Evolutionary conservation across 2,329 filamentous ascomycete genomes (phyloP), one percentile per base, ranked within the genome.

Genomic region (Mycocentrospora acerina): DNA sequence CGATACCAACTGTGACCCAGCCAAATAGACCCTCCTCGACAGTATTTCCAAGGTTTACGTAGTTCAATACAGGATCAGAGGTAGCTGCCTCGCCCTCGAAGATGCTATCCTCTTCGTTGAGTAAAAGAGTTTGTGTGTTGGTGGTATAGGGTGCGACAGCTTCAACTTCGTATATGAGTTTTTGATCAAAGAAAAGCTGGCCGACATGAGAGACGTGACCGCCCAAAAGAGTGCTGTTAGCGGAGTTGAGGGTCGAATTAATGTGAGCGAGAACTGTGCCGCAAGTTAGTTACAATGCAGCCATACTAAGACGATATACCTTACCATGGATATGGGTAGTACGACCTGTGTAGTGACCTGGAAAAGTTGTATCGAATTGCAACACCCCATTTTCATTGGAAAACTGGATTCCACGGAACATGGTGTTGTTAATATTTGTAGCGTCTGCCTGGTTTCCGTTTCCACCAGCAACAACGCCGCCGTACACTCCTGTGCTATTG

Each of bases 141-240:
- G 58, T 60, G 34, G 48, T 59, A 55, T 71, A 70, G 4, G 75
- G 73, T 1, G 52, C 45, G 4, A 62, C 64, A 3, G 58, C 52
- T 44, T 79, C 74, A 37, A 82, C 77, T 13, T 64, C 48, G 24
- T 51, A 49, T 53, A 79, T 74, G 4, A 85, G 73, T 37, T 70
- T 67, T 58, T 83, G 76, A 62, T 85, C 80, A 41, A 80, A 83
- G 73, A 80, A 84, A 24, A 81, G 48, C 57, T 85, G 81, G 15
- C 81, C 81, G 32, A 84, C 72, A 65, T 85, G 80, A 10, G 75
- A 72, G 37, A 77, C 69, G 35, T 64, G 67, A 8, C 70, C 68
- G 44, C 70, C 74, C 17, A 64, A 62, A 40, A 77, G 69, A 38
- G 76, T 75, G 29, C 72, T 73, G 53, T 74, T 78, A 22, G 29